Base-by-base conservation (phyloP, 306 rosid genomes). In the Mucuna pruriens region DNA sequence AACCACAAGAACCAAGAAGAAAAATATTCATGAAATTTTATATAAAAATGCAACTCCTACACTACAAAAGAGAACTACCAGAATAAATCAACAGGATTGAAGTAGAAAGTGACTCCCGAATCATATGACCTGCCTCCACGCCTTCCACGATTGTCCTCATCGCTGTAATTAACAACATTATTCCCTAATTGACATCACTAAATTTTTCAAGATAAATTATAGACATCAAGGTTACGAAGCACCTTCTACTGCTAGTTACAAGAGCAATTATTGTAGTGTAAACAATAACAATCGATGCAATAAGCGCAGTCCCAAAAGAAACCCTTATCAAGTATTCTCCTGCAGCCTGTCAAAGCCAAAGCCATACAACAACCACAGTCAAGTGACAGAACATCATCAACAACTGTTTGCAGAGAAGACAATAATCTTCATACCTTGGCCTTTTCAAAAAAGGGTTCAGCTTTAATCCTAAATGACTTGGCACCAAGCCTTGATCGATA, bases 261-360 rank as follows among this genome's bases (percentile, higher is more conserved):
- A 94, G 87, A 81, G 97, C 98, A 85, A 95, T 88, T 54, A 95
- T 95, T 20, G 99, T 89, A 44, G 99, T 93, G 81, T 92, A 95
- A 87, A 95, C 99, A 84, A 95, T 82, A 86, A 95, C 92, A 73
- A 95, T 91, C 16, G 99, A 95, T 23, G 94, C 99, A 79, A 93
- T 92, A 15, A 95, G 88, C 23, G 98, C 97, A 22, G 98, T 95
- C 54, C 99, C 99, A 87, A 95, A 95, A 12, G 99, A 90, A 82
- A 95, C 98, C 88, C 99, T 88, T 15, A 92, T 92, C 80, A 95
- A 64, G 87, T 95, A 95, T 89, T 90, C 98, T 5, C 87, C 87
- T 6, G 90, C 85, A 1, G 91, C 93, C 99, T 95, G 88, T 65
- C 46, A 80, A 75, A 8, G 75, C 36, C 60, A 45, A 20, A 26